A percentile compares a stretch with the other conserved stretches of the same genome.
These are phyloP conservation scores for Thermothielavioides terrestris DNA, from an alignment of 495 filamentous ascomycete genomes.

Conservation along the genomic window DNA sequence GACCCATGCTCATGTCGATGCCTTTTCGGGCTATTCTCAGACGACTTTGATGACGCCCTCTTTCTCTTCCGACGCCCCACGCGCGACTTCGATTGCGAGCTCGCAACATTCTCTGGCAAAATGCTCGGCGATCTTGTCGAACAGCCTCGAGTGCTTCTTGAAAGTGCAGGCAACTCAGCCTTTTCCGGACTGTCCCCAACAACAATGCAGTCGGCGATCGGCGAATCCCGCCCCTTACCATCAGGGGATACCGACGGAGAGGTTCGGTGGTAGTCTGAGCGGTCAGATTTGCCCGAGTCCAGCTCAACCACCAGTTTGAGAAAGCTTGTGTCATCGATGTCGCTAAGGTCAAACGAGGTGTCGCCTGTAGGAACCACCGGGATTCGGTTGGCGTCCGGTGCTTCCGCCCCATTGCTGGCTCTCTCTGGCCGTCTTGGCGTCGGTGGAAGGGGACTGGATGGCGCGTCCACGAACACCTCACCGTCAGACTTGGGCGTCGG, in stretches of 20 bases:
- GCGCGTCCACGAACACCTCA: slow-evolving; percentile 41
- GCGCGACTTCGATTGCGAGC: slow-evolving; percentile 13
- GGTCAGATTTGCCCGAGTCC: slow-evolving; percentile 28
- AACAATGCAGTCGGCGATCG: slow-evolving; percentile 21
- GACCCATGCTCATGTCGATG: slow-evolving; percentile 11
- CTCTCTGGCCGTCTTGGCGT: slow-evolving; percentile 11
- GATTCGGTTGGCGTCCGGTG: background rate
- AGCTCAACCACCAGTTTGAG: slow-evolving; percentile 38
- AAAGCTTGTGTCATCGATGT: slow-evolving; percentile 39
- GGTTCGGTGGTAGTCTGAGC: slow-evolving; percentile 10
- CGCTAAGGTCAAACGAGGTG: slow-evolving; percentile 33
- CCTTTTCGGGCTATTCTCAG: slow-evolving; percentile 14
- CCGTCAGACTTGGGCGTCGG: slow-evolving; percentile 34
- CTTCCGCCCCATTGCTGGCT: background rate
- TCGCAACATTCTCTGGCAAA: slow-evolving; percentile 2
- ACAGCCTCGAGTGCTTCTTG: slow-evolving; percentile 8
- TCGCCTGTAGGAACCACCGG: slow-evolving; percentile 6
- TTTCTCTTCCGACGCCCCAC: slow-evolving; percentile 21
- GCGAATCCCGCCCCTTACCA: slow-evolving; percentile 10
- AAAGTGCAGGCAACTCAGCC: background rate
- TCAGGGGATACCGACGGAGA: slow-evolving; percentile 16
- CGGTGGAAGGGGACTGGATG: slow-evolving; percentile 28
- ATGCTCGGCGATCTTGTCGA: background rate
- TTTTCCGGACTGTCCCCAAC: slow-evolving; percentile 18
- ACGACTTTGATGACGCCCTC: slow-evolving; percentile 12